Evolutionary conservation across 129 eudicot species (phyloP).

Genomic region (Oenanthe sinensis): DNA sequence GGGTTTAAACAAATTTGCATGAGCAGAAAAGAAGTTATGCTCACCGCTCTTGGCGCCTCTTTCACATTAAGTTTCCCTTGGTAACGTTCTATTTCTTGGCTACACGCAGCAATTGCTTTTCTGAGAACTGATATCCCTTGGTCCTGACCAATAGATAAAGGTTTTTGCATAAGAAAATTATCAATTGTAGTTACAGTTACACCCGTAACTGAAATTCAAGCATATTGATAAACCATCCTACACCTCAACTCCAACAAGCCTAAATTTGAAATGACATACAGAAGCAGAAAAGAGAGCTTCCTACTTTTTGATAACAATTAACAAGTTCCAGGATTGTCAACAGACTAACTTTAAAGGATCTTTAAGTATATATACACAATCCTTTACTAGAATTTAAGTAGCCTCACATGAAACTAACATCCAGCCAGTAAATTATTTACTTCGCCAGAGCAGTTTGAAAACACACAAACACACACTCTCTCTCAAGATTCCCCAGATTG

Average conservation of each 20-base stretch:
- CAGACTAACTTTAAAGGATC: background rate
- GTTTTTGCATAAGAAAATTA: slow-evolving; percentile 11
- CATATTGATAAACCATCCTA: background rate
- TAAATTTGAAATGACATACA: background rate
- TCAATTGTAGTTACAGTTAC: background rate
- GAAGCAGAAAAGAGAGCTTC: background rate
- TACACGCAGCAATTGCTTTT: slow-evolving; percentile 48
- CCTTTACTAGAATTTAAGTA: background rate
- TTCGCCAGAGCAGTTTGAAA: background rate
- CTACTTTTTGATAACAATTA: background rate
- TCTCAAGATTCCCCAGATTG: too few species aligned
- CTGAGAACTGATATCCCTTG: slow-evolving; percentile 51
- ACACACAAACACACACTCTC: background rate
- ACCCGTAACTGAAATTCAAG: background rate
- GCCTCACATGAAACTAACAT: background rate
- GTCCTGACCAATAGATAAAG: slow-evolving; percentile 27
- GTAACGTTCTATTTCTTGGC: slow-evolving; percentile 37
- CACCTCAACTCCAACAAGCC: background rate
- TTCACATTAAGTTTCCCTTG: slow-evolving; percentile 59
- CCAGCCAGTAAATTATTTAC: too few species aligned
- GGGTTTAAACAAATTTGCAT: background rate
- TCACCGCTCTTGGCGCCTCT: slow-evolving; percentile 60
- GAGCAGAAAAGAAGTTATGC: slow-evolving; percentile 12
- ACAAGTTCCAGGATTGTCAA: background rate
- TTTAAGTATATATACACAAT: background rate